Evolutionary conservation across 2,329 filamentous ascomycete genomes (phyloP), one percentile per base, ranked within the genome.

Genomic region (Scedosporium boydii): DNA sequence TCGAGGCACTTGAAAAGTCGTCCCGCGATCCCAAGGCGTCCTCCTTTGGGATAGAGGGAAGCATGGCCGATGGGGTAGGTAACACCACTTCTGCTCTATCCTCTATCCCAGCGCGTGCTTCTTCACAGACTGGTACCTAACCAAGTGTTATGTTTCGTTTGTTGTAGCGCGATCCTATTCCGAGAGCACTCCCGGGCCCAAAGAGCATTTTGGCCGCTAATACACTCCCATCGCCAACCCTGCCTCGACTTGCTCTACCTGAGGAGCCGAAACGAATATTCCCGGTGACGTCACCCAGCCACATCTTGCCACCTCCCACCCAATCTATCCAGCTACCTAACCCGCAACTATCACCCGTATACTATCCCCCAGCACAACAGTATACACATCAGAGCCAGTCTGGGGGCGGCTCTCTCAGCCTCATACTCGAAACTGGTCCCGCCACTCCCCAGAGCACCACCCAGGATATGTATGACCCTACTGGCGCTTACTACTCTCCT

Each of bases 1-100:
- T 79, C n/a, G 77, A 78, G 6, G 76, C 78, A 0, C 69, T 83
- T 2, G 77, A 79, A 59, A 77, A 75, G 51, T 80, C 81, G 68
- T 76, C 74, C 55, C 73, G 73, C 27, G 76, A 80, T 62, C 74
- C 78, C 6, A 76, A 76, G 61, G 34, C 73, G 74, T 69, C 72
- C 34, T 70, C 74, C 2, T 70, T 75, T 5, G 73, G 71, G 16
- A 70, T 75, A 14, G 77, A 82, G 63, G 77, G 75, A 10, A 77
- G 78, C 58, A 82, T 82, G 80, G 78, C 78, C 6, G 80, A 82
- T 59, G 78, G 79, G 62, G 67, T 68, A 64, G 16, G 67, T 63
- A 34, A 10, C 34, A 42, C 14, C 51, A 23, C 58, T 16, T 38
- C 9, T 38, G 9, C n/a, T 38, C 9, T n/a, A n/a, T n/a, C n/a